These are phyloP conservation scores for Metschnikowia kofuensis DNA, from an alignment of 805 yeast genomes.

Conservation along the genomic window DNA sequence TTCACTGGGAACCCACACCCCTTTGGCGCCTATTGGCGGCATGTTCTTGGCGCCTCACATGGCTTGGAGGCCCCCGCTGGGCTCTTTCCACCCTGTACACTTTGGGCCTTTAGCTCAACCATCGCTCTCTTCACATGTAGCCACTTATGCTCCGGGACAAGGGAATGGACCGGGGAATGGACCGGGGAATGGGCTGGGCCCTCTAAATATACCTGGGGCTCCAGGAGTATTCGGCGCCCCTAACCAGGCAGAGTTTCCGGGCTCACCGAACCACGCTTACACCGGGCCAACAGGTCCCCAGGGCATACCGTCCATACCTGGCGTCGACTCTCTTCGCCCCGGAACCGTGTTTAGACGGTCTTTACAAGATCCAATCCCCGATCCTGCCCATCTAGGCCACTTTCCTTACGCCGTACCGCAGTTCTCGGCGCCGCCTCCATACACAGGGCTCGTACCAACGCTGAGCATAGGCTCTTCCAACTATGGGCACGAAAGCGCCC, in stretches of 20 bases:
- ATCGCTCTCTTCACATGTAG: neutral
- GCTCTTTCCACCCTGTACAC: neutral
- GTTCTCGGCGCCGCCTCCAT: neutral
- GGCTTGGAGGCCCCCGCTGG: neutral
- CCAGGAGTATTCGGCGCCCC: neutral
- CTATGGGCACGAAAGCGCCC: slow-evolving; percentile 1
- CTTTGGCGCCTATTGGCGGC: neutral
- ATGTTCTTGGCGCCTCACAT: neutral
- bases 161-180: neutral
- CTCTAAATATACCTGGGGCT: neutral
- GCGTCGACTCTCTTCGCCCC: neutral
- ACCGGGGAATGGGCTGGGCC: neutral
- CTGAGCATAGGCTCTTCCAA: neutral
- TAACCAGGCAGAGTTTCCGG: neutral
- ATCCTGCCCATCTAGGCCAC: slow-evolving; percentile 3
- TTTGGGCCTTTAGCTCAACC: neutral
- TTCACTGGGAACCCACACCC: slow-evolving; percentile 5
- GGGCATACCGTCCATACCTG: neutral
- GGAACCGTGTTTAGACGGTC: slow-evolving; percentile 1
- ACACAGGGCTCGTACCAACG: slow-evolving; percentile 1
- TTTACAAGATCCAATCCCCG: neutral
- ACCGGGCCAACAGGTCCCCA: too few relatives aligned
- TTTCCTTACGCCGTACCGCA: neutral
- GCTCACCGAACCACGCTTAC: too few relatives aligned
- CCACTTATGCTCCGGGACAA: neutral